These are phyloP conservation scores for Teunomyces aglyptinius DNA, from an alignment of 805 yeast species.

Conservation along the genomic window DNA sequence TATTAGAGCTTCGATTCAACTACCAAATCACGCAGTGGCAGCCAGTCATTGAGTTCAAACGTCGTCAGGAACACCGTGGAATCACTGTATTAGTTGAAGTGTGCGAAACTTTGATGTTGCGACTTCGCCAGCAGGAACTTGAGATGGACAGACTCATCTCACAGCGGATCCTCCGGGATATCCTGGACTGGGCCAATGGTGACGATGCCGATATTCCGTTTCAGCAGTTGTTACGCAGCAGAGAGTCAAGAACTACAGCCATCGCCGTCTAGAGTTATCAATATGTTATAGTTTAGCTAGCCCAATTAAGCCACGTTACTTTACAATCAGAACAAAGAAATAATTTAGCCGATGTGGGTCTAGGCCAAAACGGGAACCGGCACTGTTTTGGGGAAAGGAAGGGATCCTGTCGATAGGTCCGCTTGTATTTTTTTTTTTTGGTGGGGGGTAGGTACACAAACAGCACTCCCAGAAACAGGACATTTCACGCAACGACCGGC, in stretches of 20 bases:
- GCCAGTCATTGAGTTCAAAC: slow-evolving; percentile 68
- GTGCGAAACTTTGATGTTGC: slow-evolving; percentile 64
- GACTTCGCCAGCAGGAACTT: slow-evolving; percentile 60
- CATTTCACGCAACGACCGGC: too few species aligned
- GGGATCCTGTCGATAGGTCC: too few species aligned
- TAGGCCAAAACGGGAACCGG: neutral
- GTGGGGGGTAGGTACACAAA: too few species aligned
- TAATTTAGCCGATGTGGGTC: neutral
- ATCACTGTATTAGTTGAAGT: slow-evolving; percentile 68
- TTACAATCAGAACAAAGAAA: neutral
- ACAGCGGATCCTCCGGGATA: slow-evolving; percentile 58
- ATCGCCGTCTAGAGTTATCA: neutral
- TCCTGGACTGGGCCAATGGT: slow-evolving; percentile 59
- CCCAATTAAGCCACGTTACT: neutral
- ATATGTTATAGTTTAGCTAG: neutral
- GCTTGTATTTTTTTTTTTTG: too few species aligned
- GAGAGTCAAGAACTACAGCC: neutral
- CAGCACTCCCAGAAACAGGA: too few species aligned
- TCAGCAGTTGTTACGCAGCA: slow-evolving; percentile 7
- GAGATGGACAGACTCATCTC: slow-evolving; percentile 56
- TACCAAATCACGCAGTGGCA: slow-evolving; percentile 53
- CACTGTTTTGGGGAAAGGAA: too few species aligned
- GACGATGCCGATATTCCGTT: slow-evolving; percentile 40
- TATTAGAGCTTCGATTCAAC: slow-evolving; percentile 73
- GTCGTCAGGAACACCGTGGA: slow-evolving; percentile 45